phyloP scores from a whole-genome alignment of 306 rosid genomes.

The Prunus salicina region DNA sequence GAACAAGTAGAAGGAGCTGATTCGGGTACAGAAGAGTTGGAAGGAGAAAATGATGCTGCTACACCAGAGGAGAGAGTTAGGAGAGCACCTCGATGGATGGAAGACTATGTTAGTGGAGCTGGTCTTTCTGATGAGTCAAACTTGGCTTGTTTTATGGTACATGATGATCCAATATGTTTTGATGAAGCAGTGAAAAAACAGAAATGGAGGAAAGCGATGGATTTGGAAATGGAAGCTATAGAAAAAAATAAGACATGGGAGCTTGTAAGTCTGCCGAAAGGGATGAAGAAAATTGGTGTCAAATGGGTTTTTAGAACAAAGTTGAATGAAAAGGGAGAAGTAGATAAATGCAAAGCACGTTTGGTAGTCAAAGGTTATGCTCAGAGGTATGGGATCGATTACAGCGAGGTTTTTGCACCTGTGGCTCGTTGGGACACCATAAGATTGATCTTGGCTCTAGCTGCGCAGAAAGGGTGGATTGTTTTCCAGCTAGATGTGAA shows the following conservation, averaged over 20 bases:
- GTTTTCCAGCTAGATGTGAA: neutral
- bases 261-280: neutral
- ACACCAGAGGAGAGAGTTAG: too few relatives aligned
- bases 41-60: too few relatives aligned
- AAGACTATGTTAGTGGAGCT: too few relatives aligned
- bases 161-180: neutral
- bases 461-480: neutral
- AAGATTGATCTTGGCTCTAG: neutral
- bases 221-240: neutral
- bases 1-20: neutral
- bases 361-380: neutral
- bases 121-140: neutral
- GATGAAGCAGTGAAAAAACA: neutral
- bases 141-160: neutral
- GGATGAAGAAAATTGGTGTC: neutral
- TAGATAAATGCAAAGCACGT: neutral
- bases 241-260: neutral
- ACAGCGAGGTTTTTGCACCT: neutral
- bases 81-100: too few relatives aligned
- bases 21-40: neutral
- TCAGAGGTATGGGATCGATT: neutral
- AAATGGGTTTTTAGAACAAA: conserved; percentile 1
- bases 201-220: neutral
- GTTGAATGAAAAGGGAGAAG: neutral
- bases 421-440: neutral